Evolutionary conservation across 2,329 filamentous ascomycete species (phyloP), one percentile per base, ranked within the genome.

Genomic region (Colletotrichum truncatum): DNA sequence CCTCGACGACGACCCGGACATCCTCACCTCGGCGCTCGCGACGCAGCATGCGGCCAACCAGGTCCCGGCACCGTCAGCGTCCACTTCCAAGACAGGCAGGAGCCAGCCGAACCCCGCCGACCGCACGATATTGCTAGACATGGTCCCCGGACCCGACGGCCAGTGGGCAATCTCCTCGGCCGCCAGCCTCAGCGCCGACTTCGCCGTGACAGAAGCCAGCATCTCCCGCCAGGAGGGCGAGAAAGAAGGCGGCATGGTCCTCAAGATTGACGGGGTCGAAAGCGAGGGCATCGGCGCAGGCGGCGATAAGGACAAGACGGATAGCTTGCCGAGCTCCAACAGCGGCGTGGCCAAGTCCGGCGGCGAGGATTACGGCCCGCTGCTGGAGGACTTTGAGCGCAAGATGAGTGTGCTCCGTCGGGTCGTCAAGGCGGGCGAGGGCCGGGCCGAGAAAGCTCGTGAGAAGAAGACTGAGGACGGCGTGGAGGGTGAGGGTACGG

Each of bases 1-100:
- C 81, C 88, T 88, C 71, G 94, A 98, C 77, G 96, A 98, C 78
- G 94, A 98, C 74, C 87, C 89, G 2, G 91, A 94, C 48, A 82
- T 92, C 45, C 82, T 97, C 36, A 91, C 91, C 1, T 85, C 88
- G 36, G 89, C 91, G 2, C 89, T 77, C 77, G 87, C 75, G 57
- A 64, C 70, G 10, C 68, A 70, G 48, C 72, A 75, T 67, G 68
- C 72, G 12, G 52, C 72, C n/a, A 53, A 71, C 73, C 61, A 49
- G 48, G 54, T 46, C 18, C 30, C 34, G 9, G n/a, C n/a, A n/a
- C 61, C 64, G 71, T 73, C 72, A 67, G 75, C 67, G 68, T 77
- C 63, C 64, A 63, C 70, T 28, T 52, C 71, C 48, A 59, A 36
- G 4, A 67, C 64, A 53, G 56, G 30, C 10, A 64, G 46, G 41